Conservation (phyloP, 1,284 basidiomycete species). For the Trametes pubescens region DNA sequence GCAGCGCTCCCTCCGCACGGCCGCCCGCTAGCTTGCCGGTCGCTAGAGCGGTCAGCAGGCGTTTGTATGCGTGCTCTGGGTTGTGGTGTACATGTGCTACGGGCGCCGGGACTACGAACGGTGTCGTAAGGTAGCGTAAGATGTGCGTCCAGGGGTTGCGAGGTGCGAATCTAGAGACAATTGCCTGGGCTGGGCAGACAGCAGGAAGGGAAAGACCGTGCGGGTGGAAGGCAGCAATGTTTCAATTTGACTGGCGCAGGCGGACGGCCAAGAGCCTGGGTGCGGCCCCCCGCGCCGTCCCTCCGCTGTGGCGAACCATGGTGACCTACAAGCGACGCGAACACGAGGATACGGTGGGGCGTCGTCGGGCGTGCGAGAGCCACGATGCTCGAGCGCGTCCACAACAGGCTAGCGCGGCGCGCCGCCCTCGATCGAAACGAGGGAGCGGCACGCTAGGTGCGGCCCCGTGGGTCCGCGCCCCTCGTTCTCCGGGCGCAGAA, state of each 20-base stretch:
- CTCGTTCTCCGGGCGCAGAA: slow-evolving; percentile 7
- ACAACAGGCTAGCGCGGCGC: slow-evolving; percentile 3
- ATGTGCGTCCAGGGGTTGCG: not conserved
- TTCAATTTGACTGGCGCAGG: not conserved
- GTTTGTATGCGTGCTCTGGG: not conserved
- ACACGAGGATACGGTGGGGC: not conserved
- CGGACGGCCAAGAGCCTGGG: not conserved
- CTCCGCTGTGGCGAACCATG: not conserved
- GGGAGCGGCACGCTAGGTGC: slow-evolving; percentile 7
- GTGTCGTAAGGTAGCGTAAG: not conserved
- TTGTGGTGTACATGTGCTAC: slow-evolving; percentile 5
- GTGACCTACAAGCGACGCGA: not conserved
- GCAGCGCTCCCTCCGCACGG: not conserved
- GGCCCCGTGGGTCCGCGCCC: slow-evolving; percentile 11
- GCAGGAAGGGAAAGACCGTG: not conserved
- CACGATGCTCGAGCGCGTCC: slow-evolving; percentile 11
- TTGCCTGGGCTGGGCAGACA: not conserved
- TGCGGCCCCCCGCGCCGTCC: not conserved
- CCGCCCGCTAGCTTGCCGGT: slow-evolving; percentile 11
- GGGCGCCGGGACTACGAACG: not conserved
- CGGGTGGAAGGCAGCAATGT: not conserved
- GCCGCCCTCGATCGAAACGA: slow-evolving; percentile 11
- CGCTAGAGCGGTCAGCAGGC: slow-evolving; percentile 12
- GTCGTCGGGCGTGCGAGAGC: slow-evolving; percentile 9
- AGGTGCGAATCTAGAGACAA: not conserved